These are phyloP conservation scores for Penicillium sp. DNA, from an alignment of 2,329 filamentous ascomycete genomes.

Conservation along the genomic window DNA sequence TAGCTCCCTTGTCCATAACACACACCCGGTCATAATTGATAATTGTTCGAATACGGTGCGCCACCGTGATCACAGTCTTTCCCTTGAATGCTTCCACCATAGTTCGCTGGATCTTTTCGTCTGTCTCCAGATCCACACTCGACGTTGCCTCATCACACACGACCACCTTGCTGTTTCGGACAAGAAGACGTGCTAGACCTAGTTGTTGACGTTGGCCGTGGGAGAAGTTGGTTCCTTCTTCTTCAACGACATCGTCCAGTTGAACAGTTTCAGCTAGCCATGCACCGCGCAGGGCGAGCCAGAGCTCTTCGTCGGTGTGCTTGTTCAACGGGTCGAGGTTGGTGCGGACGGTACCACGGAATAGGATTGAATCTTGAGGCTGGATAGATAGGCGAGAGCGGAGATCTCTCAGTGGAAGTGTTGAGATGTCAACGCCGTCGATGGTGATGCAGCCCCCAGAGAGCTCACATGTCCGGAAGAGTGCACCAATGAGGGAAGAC, in stretches of 20 bases:
- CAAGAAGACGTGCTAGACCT: conserved; percentile 1
- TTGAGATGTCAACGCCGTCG: conserved; percentile 50
- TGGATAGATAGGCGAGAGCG: conserved; percentile 71
- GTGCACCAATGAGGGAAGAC: conserved; percentile 24
- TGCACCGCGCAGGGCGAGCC: conserved; percentile 68
- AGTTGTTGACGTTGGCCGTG: conserved; percentile 3
- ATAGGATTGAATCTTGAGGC: conserved; percentile 78
- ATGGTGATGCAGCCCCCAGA: conserved; percentile 25
- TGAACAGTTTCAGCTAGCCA: conserved; percentile 52
- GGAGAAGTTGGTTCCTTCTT: conserved; percentile 5
- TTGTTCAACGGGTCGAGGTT: conserved; percentile 77
- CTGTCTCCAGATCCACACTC: conserved; percentile 2
- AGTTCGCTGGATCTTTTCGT: conserved; percentile 3
- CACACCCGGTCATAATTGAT: conserved; percentile 1
- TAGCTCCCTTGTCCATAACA: conserved; percentile 1
- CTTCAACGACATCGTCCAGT: not conserved
- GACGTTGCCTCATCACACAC: conserved; percentile 6
- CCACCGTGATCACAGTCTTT: conserved; percentile 3
- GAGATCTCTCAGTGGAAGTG: conserved; percentile 52
- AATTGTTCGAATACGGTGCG: conserved; percentile 6
- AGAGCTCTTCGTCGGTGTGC: conserved; percentile 66
- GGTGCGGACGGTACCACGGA: conserved; percentile 72
- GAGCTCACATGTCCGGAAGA: conserved; percentile 27
- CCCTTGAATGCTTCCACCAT: not conserved
- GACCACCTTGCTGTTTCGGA: not conserved